phyloP scores from a whole-genome alignment of 2,329 filamentous ascomycete genomes.

The Sclerotinia trifoliorum region DNA sequence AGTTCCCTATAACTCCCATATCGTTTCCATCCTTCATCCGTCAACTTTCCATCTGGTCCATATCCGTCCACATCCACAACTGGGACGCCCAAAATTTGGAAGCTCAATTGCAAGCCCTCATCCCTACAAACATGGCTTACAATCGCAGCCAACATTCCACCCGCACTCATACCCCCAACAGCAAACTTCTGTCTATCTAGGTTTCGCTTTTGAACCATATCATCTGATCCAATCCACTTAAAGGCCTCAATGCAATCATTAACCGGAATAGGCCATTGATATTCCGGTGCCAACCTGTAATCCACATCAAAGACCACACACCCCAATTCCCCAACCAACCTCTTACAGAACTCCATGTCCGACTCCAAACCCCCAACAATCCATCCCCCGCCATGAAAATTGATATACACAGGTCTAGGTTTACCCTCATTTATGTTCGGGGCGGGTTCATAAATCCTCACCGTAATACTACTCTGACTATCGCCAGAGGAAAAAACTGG shows the following conservation, averaged over 20 bases:
- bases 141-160: constrained; percentile 29
- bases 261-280: constrained; percentile 46
- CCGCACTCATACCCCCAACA: constrained; percentile 30
- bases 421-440: constrained; percentile 34
- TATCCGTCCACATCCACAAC: constrained; percentile 28
- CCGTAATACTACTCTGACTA: constrained; percentile 40
- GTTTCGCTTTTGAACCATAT: constrained; percentile 31
- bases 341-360: constrained; percentile 46
- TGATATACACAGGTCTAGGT: constrained; percentile 43
- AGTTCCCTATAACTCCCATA: constrained; percentile 31
- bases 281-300: constrained; percentile 47
- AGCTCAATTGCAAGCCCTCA: constrained; percentile 25
- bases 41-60: constrained; percentile 18
- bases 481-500: constrained; percentile 42
- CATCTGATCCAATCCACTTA: constrained; percentile 41
- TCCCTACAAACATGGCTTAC: constrained; percentile 29
- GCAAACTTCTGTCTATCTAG: constrained; percentile 26
- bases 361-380: constrained; percentile 44
- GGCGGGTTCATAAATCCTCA: constrained; percentile 44
- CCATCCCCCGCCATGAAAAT: constrained; percentile 41
- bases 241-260: constrained; percentile 48
- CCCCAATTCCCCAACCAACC: constrained; percentile 42
- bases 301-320: constrained; percentile 47
- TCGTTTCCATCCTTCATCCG: constrained; percentile 17
- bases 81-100: constrained; percentile 29